These are phyloP conservation scores for Penicillium daleae DNA, from an alignment of 495 filamentous ascomycete genomes.

Conservation along the genomic window DNA sequence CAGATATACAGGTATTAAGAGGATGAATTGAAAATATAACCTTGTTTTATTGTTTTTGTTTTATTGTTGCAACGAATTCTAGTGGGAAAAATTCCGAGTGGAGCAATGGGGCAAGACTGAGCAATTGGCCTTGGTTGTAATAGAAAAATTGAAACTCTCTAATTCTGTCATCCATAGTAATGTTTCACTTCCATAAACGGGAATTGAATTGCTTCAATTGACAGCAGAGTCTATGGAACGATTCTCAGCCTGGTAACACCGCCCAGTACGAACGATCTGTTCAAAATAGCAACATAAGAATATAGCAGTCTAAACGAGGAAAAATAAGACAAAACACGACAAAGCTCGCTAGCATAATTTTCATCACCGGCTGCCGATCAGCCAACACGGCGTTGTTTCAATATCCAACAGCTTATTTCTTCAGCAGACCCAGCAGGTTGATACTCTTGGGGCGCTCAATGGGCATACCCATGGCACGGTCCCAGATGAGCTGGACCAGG, in stretches of 20 bases:
- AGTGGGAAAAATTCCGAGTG: too few species aligned
- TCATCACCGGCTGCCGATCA: conserved; percentile 12
- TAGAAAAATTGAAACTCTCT: background rate
- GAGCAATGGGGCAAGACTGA: too few species aligned
- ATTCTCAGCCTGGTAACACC: background rate
- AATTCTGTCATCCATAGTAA: conserved; percentile 26
- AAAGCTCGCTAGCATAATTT: conserved; percentile 24
- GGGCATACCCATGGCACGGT: conserved; percentile 89
- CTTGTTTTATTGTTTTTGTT: too few species aligned
- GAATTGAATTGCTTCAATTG: conserved; percentile 39
- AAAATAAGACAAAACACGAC: background rate
- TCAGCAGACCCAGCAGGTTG: conserved; percentile 80
- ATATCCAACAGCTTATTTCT: conserved; percentile 40
- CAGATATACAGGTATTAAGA: conserved; percentile 2
- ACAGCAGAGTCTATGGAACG: background rate
- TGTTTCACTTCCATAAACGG: conserved; percentile 33
- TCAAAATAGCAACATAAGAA: background rate
- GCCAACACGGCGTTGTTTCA: background rate
- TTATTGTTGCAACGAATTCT: too few species aligned
- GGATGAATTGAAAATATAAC: background rate
- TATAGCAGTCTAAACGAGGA: conserved; percentile 10
- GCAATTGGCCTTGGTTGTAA: too few species aligned
- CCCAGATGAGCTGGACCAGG: conserved; percentile 94
- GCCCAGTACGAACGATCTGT: background rate
- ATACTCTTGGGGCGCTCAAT: conserved; percentile 99